A percentile compares a stretch with the other conserved stretches of the same genome.
Evolutionary conservation across 1,284 basidiomycete species (phyloP).

Genomic region (Malassezia slooffiae): DNA sequence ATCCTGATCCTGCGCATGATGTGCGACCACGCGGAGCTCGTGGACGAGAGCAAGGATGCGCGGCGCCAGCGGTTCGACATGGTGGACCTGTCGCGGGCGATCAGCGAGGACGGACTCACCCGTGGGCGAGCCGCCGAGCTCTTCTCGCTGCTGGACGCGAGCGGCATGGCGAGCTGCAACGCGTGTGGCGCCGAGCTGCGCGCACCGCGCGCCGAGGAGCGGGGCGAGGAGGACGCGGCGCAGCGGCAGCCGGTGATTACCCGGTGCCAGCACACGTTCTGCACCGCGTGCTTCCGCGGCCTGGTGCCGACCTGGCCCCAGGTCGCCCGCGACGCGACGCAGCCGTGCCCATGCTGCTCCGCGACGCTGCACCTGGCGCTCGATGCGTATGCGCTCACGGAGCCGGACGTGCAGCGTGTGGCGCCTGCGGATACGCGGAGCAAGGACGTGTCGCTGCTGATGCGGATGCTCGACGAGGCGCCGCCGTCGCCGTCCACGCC

Average conservation of each 20-base stretch:
- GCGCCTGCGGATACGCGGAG: background rate
- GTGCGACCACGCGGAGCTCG: conserved; percentile 88
- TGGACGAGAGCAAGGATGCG: conserved; percentile 52
- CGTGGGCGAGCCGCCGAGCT: conserved; percentile 63
- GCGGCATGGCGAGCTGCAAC: conserved; percentile 71
- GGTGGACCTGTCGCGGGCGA: conserved; percentile 56
- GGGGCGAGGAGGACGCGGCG: conserved; percentile 49
- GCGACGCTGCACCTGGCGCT: conserved; percentile 31
- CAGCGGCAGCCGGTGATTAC: conserved; percentile 54
- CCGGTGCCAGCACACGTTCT: conserved; percentile 81
- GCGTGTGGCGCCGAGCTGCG: conserved; percentile 69
- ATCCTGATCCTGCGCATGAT: conserved; percentile 67
- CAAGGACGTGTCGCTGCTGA: background rate
- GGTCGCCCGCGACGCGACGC: conserved; percentile 12
- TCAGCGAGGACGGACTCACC: conserved; percentile 70
- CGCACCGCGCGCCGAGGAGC: conserved; percentile 12
- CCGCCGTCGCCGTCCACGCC: no score
- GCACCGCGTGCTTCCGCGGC: conserved; percentile 42
- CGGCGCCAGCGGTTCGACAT: conserved; percentile 47
- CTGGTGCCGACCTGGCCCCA: conserved; percentile 22
- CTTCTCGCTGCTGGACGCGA: conserved; percentile 69
- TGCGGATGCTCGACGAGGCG: conserved; percentile 19
- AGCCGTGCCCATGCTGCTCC: conserved; percentile 61
- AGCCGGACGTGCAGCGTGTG: conserved; percentile 10
- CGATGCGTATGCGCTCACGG: conserved; percentile 26